phyloP scores from a whole-genome alignment of 352 stramenopile genomes.

The Pythium rhizo-oryzae region DNA sequence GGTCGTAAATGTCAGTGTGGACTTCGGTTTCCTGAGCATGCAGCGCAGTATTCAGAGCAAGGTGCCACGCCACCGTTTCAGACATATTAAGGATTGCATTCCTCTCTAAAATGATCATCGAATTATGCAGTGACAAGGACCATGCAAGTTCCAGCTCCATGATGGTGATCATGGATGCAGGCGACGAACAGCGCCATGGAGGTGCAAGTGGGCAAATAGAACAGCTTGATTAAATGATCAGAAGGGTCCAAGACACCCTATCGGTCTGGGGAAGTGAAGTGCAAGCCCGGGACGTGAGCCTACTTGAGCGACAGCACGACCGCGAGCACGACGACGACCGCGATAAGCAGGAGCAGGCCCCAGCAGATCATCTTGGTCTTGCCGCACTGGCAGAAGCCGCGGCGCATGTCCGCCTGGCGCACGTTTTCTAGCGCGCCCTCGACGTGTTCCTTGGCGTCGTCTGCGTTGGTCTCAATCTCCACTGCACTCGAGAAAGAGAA shows the following conservation, averaged over 20 bases:
- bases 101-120: conserved; percentile 10
- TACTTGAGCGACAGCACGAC: conserved; percentile 25
- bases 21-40: conserved; percentile 19
- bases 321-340: conserved; percentile 22
- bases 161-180: too few species aligned
- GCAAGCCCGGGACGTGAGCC: background rate
- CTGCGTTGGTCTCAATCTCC: conserved; percentile 35
- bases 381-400: conserved; percentile 37
- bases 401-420: conserved; percentile 36
- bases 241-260: background rate
- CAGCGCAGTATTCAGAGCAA: conserved; percentile 5
- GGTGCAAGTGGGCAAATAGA: too few species aligned
- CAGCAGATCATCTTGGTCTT: conserved; percentile 38
- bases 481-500: conserved; percentile 18
- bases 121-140: conserved; percentile 3
- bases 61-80: background rate
- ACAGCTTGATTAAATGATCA: background rate
- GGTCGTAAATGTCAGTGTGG: conserved; percentile 12
- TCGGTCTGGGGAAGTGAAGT: background rate
- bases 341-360: conserved; percentile 29
- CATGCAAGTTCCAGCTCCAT: background rate
- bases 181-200: too few species aligned
- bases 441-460: conserved; percentile 33
- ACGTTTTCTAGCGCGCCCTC: conserved; percentile 35
- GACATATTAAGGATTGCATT: conserved; percentile 19